Evolutionary conservation across 148 eudicot genomes (phyloP).

Genomic region (Rhododendron griersonianum): DNA sequence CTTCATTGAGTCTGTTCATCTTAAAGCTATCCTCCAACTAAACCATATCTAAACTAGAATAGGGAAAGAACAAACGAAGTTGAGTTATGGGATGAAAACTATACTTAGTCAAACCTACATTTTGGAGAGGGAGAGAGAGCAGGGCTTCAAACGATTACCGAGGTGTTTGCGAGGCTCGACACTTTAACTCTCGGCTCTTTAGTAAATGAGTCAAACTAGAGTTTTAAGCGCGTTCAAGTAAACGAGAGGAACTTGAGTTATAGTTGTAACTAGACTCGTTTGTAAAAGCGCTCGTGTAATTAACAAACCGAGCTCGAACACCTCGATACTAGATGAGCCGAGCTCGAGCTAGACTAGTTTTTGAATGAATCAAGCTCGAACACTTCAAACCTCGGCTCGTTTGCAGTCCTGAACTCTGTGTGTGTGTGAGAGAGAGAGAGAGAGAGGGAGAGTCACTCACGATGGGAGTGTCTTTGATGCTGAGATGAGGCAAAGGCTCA

Average conservation of each 20-base stretch:
- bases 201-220: background rate
- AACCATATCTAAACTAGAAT: background rate
- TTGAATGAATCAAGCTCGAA: background rate
- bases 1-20: background rate
- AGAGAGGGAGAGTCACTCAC: conserved; percentile 18
- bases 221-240: background rate
- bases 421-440: background rate
- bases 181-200: background rate
- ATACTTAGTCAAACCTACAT: background rate
- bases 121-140: background rate
- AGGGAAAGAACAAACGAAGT: background rate
- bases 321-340: background rate
- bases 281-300: background rate
- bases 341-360: background rate
- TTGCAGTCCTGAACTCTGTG: background rate
- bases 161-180: background rate
- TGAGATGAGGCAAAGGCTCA: conserved; percentile 42
- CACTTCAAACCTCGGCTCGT: background rate
- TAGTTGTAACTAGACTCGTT: no score
- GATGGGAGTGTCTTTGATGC: conserved; percentile 58
- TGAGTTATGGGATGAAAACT: background rate
- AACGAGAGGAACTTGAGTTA: no score
- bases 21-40: background rate
- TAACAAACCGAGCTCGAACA: background rate
- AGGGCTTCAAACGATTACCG: background rate